Evolutionary conservation across 1,139 yeast species (phyloP).

Genomic region (Insectozyma bohioensis): DNA sequence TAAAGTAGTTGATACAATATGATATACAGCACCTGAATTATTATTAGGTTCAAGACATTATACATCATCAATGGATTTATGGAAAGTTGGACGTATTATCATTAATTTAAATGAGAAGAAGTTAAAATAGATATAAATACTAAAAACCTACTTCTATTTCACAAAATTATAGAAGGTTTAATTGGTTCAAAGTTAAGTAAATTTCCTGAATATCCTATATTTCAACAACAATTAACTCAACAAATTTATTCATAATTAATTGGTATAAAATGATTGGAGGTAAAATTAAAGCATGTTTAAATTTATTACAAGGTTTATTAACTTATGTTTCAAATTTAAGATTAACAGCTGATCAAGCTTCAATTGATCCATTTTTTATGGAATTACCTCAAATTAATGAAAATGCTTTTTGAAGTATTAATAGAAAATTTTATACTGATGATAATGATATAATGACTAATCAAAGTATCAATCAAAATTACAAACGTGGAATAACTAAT

Average conservation of each 20-base stretch:
- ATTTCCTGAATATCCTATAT: slow-evolving; percentile 80
- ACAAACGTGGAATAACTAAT: slow-evolving; percentile 6
- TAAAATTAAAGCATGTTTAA: slow-evolving; percentile 63
- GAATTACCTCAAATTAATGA: slow-evolving; percentile 59
- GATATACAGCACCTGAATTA: slow-evolving; percentile 97
- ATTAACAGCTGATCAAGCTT: slow-evolving; percentile 67
- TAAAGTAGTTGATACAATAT: slow-evolving; percentile 95
- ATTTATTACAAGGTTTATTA: slow-evolving; percentile 61
- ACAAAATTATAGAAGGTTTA: slow-evolving; percentile 85
- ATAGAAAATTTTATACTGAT: slow-evolving; percentile 73
- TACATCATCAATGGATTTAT: slow-evolving; percentile 90
- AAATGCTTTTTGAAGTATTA: slow-evolving; percentile 69
- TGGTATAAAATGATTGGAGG: slow-evolving; percentile 90
- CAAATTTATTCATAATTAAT: slow-evolving; percentile 58
- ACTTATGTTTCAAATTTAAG: slow-evolving; percentile 86
- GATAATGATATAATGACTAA: slow-evolving; percentile 62
- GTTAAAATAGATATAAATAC: slow-evolving; percentile 82
- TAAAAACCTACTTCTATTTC: slow-evolving; percentile 90
- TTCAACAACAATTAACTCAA: slow-evolving; percentile 55
- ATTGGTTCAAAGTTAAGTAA: too few relatives aligned
- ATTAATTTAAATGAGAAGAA: slow-evolving; percentile 92
- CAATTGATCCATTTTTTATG: slow-evolving; percentile 73
- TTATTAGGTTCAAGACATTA: slow-evolving; percentile 90
- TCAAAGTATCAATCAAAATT: slow-evolving; percentile 16
- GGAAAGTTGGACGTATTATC: slow-evolving; percentile 98